Conservation (phyloP, 345 rosid species). For the Ricinus communis region DNA sequence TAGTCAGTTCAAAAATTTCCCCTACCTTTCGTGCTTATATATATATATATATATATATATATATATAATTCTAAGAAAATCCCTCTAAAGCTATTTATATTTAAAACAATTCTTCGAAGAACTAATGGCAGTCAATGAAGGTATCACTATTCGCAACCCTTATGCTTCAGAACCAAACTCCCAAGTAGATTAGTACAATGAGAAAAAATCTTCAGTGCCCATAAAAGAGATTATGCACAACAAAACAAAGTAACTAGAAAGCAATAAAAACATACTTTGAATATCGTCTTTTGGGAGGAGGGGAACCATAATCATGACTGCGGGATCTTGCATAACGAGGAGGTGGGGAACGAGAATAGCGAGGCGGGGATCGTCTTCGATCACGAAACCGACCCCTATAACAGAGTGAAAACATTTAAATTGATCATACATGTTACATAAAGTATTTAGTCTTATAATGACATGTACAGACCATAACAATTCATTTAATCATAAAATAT, state of each 20-base stretch:
- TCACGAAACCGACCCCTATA: conserved; percentile 25
- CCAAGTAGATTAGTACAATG: not conserved
- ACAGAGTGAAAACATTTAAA: conserved; percentile 22
- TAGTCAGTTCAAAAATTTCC: too few species aligned
- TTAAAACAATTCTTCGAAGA: too few species aligned
- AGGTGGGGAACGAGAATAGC: conserved; percentile 71
- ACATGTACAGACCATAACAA: not conserved
- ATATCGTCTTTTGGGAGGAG: conserved; percentile 27
- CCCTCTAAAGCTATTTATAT: too few species aligned
- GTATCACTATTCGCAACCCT: not conserved
- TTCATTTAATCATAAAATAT: not conserved
- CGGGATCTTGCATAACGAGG: conserved; percentile 55
- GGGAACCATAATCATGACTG: conserved; percentile 30
- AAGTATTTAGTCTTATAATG: not conserved
- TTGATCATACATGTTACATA: not conserved
- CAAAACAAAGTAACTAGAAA: not conserved
- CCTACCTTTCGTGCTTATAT: too few species aligned
- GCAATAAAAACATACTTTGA: conserved; percentile 46
- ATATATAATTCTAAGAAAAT: too few species aligned
- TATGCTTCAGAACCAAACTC: not conserved
- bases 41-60: too few species aligned
- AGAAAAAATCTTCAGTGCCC: not conserved
- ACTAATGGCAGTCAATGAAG: too few species aligned
- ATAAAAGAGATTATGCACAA: not conserved
- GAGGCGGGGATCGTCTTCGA: conserved; percentile 35